Base-by-base conservation (phyloP, 441 rosid species). In the Capsella rubella region DNA sequence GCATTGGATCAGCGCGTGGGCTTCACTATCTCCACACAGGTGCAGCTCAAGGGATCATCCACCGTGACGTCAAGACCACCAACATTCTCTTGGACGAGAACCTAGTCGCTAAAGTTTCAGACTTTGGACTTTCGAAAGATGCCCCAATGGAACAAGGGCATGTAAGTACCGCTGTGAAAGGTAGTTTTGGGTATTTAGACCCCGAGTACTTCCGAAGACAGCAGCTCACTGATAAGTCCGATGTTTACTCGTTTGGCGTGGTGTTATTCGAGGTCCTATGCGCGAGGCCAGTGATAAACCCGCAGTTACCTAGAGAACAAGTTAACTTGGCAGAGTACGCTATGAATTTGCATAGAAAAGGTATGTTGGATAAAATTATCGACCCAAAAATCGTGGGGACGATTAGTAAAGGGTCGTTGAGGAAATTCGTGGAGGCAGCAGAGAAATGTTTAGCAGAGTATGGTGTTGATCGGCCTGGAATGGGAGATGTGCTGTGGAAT, bases 401-500 rank as follows among this genome's bases (percentile, higher is more conserved):
- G 11, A 80, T 84, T 1, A 74, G 79, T 63, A 69, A 75, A 55
- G 87, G 77, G 5, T 85, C 91, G 3, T 47, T 87, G 51, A 81
- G 69, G 64, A 88, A 87, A 46, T 87, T 74, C 8, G 85, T 81
- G 28, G 91, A 87, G 74, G 88, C 89, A 7, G 89, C 89, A 0
- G 87, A 85, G 84, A 87, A 89, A 73, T 89, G 93, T 53, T 76
- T 89, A 58, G 89, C 88, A 0, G 89, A 89, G 78, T 74, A 85
- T n/a, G 91, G 93, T 10, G 87, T 84, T 8, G 91, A 87, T 71
- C 71, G 89, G 71, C 88, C 91, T 3, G 82, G 85, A 39, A 89
- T 87, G 87, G 89, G 88, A 42, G 91, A 85, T 80, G 90, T 87
- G 34, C 64, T 89, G 77, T 84, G 91, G 93, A 85, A 83, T 76